Base-by-base conservation (phyloP, 2,329 filamentous ascomycete species). In the Capronia americana region DNA sequence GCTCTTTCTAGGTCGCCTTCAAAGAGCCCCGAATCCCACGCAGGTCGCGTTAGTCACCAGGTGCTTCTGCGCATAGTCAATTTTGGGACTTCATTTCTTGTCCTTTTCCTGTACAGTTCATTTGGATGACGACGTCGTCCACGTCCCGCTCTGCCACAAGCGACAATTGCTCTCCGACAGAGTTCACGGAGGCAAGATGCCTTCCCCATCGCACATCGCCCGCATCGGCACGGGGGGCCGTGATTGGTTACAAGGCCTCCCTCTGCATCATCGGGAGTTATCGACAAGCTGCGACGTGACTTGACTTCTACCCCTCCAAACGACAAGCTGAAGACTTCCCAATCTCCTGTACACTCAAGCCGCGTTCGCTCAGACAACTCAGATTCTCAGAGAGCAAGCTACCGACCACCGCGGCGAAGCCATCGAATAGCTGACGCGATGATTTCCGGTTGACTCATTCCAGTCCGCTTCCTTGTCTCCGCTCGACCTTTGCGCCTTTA, bases 401-500 rank as follows among this genome's bases (percentile, higher is more conserved):
- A 64, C 20, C 54, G 38, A 50, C 23, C 44, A n/a, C 3, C 34
- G n/a, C 11, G 23, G 12, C 48, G 26, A 38, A 26, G 48, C 34
- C 46, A 41, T 26, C 51, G 24, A 26, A 44, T 2, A 30, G 23
- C 38, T 12, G 30, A 24, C 24, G 65, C 63, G 26, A 69, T 69
- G 67, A 65, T 63, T 44, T 55, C 23, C 26, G 57, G 11, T 56
- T 69, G 58, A 67, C 41, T 63, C 62, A 57, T 26, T 41, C 44
- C 41, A 7, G 34, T 26, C 30, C 28, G 26, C 44, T 24, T 28
- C 28, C 65, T 44, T 28, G 66, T 67, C 63, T 66, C 65, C 61
- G 62, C 51, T 58, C 67, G 64, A 59, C 64, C 51, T 54, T 56
- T 56, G 63, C 82, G 81, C 91, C 91, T 93, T 94, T 92, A 93